Conservation (phyloP, 2,329 filamentous ascomycete species). For the Alternaria triticimaculans region DNA sequence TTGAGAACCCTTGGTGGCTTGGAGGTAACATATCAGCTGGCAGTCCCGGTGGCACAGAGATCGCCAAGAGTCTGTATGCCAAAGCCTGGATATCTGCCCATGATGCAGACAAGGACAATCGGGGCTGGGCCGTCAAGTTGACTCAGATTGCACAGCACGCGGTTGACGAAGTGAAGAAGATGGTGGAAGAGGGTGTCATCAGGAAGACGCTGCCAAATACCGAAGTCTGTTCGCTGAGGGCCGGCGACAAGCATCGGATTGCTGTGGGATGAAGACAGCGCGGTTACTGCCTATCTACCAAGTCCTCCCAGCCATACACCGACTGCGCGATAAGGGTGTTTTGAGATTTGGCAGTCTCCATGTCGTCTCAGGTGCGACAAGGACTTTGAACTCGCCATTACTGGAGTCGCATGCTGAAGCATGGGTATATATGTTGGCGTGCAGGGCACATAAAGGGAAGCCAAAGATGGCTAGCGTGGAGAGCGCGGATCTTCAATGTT, state of each 20-base stretch:
- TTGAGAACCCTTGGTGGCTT: constrained; percentile 67
- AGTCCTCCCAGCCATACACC: background rate
- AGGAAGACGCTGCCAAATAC: constrained; percentile 19
- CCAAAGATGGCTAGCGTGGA: background rate
- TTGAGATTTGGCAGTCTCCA: background rate
- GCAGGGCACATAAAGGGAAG: background rate
- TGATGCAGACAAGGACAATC: constrained; percentile 65
- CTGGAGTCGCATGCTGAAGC: background rate
- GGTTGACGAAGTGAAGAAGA: constrained; percentile 37
- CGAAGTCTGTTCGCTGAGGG: constrained; percentile 25
- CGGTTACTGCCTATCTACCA: background rate
- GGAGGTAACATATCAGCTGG: constrained; percentile 66
- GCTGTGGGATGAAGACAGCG: constrained; percentile 17
- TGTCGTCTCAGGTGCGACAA: background rate
- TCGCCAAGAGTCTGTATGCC: constrained; percentile 61
- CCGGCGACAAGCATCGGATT: constrained; percentile 32
- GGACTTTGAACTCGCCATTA: background rate
- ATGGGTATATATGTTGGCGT: background rate
- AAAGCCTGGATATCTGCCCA: constrained; percentile 68
- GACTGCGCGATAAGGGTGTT: background rate
- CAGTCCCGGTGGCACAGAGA: constrained; percentile 63
- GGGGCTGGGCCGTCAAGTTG: constrained; percentile 60
- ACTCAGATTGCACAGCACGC: constrained; percentile 54
- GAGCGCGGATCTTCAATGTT: background rate
- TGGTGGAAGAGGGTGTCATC: constrained; percentile 29